Percentiles rank a stretch among this genome's conserved stretches.
phyloP scores from a whole-genome alignment of 2,329 filamentous ascomycete genomes.

The Ophiobolus disseminans region DNA sequence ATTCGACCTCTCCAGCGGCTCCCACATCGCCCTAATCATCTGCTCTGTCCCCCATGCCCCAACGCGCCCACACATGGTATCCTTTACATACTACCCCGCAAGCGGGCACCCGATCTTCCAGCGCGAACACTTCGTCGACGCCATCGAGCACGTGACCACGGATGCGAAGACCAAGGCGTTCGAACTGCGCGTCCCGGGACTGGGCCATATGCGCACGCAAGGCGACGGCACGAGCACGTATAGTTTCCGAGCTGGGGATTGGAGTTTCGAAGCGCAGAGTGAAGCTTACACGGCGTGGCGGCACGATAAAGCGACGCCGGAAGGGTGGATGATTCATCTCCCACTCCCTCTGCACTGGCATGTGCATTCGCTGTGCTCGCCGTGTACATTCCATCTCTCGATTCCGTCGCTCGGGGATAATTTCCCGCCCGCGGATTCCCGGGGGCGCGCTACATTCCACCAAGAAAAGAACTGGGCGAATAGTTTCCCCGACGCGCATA shows the following conservation, averaged over 20 bases:
- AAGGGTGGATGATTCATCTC: conserved; percentile 54
- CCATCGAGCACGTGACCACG: conserved; percentile 45
- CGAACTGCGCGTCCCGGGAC: conserved; percentile 48
- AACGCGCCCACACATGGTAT: conserved; percentile 54
- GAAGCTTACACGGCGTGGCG: conserved; percentile 51
- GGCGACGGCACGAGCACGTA: conserved; percentile 50
- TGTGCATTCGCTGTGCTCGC: conserved; percentile 56
- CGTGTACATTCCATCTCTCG: conserved; percentile 48
- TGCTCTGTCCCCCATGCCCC: conserved; percentile 54
- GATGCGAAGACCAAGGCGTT: conserved; percentile 46
- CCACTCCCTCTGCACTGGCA: conserved; percentile 61
- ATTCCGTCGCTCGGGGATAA: conserved; percentile 41
- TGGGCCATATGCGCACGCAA: conserved; percentile 50
- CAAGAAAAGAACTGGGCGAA: conserved; percentile 61
- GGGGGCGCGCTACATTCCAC: conserved; percentile 52
- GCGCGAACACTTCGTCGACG: conserved; percentile 53
- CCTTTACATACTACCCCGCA: conserved; percentile 58
- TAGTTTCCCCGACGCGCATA: conserved; percentile 54
- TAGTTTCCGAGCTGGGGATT: conserved; percentile 37
- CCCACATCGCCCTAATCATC: conserved; percentile 56
- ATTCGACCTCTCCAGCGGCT: conserved; percentile 56
- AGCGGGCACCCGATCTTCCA: conserved; percentile 46
- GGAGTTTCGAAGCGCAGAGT: conserved; percentile 52
- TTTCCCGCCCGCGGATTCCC: conserved; percentile 29
- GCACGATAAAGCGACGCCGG: conserved; percentile 49